Percentiles rank a stretch among this genome's conserved stretches.
Evolutionary conservation across 352 stramenopile genomes (phyloP).

Genomic region (Phytopythium delawarense): DNA sequence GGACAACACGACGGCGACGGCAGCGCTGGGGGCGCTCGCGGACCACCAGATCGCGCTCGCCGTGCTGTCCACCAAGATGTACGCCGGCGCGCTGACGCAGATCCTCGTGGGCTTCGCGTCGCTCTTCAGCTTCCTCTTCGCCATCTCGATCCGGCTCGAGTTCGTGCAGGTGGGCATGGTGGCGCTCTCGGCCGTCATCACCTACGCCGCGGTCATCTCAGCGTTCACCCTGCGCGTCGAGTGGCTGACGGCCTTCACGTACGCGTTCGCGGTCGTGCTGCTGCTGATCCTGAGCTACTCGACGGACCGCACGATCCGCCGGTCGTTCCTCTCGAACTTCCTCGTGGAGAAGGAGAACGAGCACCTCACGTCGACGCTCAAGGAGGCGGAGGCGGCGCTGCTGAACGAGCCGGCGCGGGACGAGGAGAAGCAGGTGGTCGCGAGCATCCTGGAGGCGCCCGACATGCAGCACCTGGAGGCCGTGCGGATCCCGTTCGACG

Average conservation of each 20-base stretch:
- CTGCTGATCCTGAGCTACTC: constrained; percentile 78
- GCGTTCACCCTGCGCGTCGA: constrained; percentile 55
- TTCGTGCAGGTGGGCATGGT: constrained; percentile 85
- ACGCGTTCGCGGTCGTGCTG: constrained; percentile 60
- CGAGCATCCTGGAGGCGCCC: constrained; percentile 55
- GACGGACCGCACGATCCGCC: constrained; percentile 71
- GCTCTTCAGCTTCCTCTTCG: constrained; percentile 80
- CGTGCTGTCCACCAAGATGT: constrained; percentile 38
- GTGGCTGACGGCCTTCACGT: constrained; percentile 61
- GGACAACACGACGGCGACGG: constrained; percentile 18
- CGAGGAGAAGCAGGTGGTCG: constrained; percentile 69
- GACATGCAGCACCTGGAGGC: constrained; percentile 77
- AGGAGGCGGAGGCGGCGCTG: constrained; percentile 74
- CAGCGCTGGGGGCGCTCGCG: constrained; percentile 28
- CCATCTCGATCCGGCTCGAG: constrained; percentile 83
- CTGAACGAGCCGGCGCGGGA: constrained; percentile 76
- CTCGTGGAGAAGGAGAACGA: constrained; percentile 86
- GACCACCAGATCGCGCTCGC: constrained; percentile 29
- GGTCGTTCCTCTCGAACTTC: constrained; percentile 80
- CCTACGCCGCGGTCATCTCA: constrained; percentile 60
- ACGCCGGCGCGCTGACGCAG: constrained; percentile 55
- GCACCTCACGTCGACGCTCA: constrained; percentile 70
- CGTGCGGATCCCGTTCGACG: constrained; percentile 79
- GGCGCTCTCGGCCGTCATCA: constrained; percentile 40
- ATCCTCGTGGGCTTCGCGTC: constrained; percentile 63